phyloP scores from a whole-genome alignment of 2,329 filamentous ascomycete genomes.

The Penicillium janthinellum region DNA sequence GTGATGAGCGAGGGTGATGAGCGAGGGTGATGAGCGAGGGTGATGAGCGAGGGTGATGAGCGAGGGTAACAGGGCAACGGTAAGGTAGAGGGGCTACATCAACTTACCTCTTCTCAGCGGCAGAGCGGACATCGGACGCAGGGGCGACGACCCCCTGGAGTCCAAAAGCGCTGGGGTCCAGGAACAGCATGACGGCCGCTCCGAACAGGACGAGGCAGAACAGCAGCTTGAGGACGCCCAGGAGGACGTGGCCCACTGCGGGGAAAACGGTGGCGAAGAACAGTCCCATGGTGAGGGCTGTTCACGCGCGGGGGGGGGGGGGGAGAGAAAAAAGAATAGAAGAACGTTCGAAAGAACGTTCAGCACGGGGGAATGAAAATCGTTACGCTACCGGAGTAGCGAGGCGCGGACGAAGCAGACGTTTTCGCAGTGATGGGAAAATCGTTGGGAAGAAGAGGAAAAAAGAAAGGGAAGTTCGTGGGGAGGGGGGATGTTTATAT shows the following conservation, averaged over 20 bases:
- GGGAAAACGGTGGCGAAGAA: not conserved
- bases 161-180: not conserved
- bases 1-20: too few relatives aligned
- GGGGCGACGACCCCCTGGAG: not conserved
- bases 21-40: not conserved
- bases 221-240: not conserved
- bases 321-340: not conserved
- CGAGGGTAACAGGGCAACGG: not conserved
- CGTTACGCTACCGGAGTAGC: conserved; percentile 1
- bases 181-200: too few relatives aligned
- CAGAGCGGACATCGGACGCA: not conserved
- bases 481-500: too few relatives aligned
- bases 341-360: not conserved
- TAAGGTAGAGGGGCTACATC: not conserved
- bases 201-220: too few relatives aligned
- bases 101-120: not conserved
- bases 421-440: not conserved
- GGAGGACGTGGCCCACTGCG: not conserved
- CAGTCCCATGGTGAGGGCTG: not conserved
- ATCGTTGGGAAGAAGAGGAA: not conserved
- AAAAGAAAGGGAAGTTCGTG: not conserved
- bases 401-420: not conserved
- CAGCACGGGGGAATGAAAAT: not conserved
- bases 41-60: too few relatives aligned
- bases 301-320: not conserved